Percentiles rank a stretch among this genome's conserved stretches.
phyloP scores from a whole-genome alignment of 163 green algal genomes.

The Coccomyxa subellipsoidea region DNA sequence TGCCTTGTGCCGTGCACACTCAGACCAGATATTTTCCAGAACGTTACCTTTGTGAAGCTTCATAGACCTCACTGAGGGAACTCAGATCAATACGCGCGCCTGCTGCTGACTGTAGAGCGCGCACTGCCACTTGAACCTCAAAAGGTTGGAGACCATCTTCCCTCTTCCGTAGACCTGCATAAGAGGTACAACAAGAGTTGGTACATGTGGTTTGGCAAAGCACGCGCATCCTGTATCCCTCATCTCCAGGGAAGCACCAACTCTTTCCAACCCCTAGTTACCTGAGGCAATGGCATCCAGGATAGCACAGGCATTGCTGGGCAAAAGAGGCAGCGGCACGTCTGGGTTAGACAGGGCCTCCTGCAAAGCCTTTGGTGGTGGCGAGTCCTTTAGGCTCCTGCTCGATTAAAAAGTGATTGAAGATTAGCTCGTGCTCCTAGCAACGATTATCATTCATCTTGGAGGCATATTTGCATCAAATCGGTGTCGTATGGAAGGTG shows the following conservation, averaged over 20 bases:
- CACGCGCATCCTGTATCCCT: not conserved
- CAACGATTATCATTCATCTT: no score
- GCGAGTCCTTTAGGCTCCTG: not conserved
- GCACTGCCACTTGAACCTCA: not conserved
- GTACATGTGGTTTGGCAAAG: no score
- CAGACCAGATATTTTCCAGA: not conserved
- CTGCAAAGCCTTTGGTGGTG: not conserved
- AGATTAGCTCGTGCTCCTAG: no score
- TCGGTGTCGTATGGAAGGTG: not conserved
- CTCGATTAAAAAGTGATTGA: no score
- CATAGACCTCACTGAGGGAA: not conserved
- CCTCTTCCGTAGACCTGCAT: no score
- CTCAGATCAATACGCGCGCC: not conserved
- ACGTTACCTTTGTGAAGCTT: not conserved
- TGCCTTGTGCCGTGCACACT: not conserved
- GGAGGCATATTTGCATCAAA: not conserved
- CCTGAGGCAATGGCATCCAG: not conserved
- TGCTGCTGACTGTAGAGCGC: not conserved
- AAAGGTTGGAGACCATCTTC: no score
- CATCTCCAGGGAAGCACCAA: not conserved
- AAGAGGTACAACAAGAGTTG: no score
- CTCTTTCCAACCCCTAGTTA: not conserved
- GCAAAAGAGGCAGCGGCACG: not conserved
- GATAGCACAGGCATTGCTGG: not conserved
- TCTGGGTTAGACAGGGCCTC: not conserved